Conservation (phyloP, 768 basidiomycete species). For the Tylopilus plumbeoviolaceoides region DNA sequence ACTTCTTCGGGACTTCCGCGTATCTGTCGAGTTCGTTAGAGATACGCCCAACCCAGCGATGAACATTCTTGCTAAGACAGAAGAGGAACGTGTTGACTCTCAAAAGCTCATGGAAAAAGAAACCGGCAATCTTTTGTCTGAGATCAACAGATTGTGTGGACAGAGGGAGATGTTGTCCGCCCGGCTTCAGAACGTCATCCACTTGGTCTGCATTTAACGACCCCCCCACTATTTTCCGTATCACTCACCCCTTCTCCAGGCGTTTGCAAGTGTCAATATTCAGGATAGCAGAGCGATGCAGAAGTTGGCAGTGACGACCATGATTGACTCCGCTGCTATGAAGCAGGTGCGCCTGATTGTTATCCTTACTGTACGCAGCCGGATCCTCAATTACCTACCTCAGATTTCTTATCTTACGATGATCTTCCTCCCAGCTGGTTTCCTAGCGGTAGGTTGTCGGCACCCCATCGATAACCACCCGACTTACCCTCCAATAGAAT, state of each 20-base stretch:
- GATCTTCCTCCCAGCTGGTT: conserved; percentile 55
- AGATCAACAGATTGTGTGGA: conserved; percentile 44
- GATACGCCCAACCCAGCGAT: conserved; percentile 48
- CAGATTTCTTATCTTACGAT: conserved; percentile 50
- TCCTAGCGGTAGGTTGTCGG: conserved; percentile 29
- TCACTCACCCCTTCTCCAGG: conserved; percentile 31
- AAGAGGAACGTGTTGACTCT: conserved; percentile 20
- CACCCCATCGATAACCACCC: background rate
- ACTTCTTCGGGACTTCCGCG: conserved; percentile 50
- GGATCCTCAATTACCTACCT: conserved; percentile 17
- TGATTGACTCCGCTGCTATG: conserved; percentile 40
- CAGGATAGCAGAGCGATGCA: conserved; percentile 49
- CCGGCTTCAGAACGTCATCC: conserved; percentile 33
- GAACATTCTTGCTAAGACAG: conserved; percentile 20
- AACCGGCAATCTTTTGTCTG: conserved; percentile 44
- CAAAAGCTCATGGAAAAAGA: conserved; percentile 41
- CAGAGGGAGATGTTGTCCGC: conserved; percentile 30
- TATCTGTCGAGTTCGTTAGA: conserved; percentile 45
- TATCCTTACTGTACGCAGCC: background rate
- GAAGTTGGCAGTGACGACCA: conserved; percentile 42
- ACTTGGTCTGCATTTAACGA: conserved; percentile 19
- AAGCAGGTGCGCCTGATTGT: conserved; percentile 25
- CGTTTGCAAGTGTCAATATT: conserved; percentile 57
- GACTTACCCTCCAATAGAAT: conserved; percentile 25
- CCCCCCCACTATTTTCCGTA: too few species aligned